Evolutionary conservation across 2,329 filamentous ascomycete genomes (phyloP), one percentile per base, ranked within the genome.

Genomic region (Pestalotiopsis sp.): DNA sequence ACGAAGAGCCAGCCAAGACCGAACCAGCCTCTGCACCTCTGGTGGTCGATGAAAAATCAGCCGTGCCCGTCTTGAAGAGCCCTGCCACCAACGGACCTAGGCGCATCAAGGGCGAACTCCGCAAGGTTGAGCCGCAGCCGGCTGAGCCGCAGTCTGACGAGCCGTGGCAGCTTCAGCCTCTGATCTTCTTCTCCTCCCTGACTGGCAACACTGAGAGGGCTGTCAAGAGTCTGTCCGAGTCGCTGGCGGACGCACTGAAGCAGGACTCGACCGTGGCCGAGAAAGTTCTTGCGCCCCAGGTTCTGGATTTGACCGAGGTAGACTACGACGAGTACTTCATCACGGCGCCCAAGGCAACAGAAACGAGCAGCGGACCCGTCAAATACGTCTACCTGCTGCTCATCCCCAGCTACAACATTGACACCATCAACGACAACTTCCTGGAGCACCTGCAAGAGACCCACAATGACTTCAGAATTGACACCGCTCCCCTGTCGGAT

Each of bases 311-410:
- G 31, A 91, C 95, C 2, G 91, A 97, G 70, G 87, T 97, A 66
- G 95, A 98, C 74, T 93, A 95, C 74, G 95, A 99, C 75, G 94
- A 98, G 76, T 97, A 92, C 80, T 98, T 98, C 77, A 90, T 97
- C 68, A 88, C 86, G 2, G 88, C 90, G 0, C 94, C 95, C 0
- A 92, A 92, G 77, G 76, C 82, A 4, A 78, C 82, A 1, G 79
- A 84, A n/a, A 80, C 80, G 14, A 75, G 76, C 5, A 75, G 76
- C 5, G 77, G 77, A 25, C 81, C 82, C 23, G 82, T 86, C 2
- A 89, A 91, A 70, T 88, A 91, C 74, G 91, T 98, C 74, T 99
- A 98, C 80, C 84, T 97, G 52, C 86, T 98, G 67, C 82, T 98
- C 49, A 81, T 98, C 3, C 96, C 95, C 0, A 95, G 93, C 71